Conservation (phyloP, 352 stramenopile genomes). For the Plasmopara halstedii region DNA sequence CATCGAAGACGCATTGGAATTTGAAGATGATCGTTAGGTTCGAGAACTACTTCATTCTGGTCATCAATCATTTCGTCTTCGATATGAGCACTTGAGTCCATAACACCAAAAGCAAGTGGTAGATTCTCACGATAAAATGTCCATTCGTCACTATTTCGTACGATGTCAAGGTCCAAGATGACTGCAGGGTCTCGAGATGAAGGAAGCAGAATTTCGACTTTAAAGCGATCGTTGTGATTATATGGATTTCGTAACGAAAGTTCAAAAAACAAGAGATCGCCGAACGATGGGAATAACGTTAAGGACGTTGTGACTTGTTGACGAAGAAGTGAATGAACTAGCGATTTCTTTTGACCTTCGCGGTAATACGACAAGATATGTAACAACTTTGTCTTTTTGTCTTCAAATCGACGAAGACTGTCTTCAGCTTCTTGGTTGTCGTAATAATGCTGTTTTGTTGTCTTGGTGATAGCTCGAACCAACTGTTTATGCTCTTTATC, state of each 20-base stretch:
- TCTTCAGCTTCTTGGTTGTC: constrained; percentile 18
- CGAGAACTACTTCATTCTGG: constrained; percentile 80
- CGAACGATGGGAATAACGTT: constrained; percentile 74
- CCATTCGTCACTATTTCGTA: constrained; percentile 82
- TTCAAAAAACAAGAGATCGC: constrained; percentile 83
- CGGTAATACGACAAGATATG: constrained; percentile 89
- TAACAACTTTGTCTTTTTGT: constrained; percentile 81
- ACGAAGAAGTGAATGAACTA: constrained; percentile 86
- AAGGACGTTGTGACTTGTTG: constrained; percentile 85
- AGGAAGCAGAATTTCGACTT: constrained; percentile 66
- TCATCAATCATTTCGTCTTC: constrained; percentile 92
- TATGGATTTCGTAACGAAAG: constrained; percentile 88
- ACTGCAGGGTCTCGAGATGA: constrained; percentile 20
- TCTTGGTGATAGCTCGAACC: constrained; percentile 39
- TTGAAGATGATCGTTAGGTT: constrained; percentile 70
- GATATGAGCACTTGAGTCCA: constrained; percentile 26
- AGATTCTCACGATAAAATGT: constrained; percentile 63
- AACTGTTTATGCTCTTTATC: constrained; percentile 50
- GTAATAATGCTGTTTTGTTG: constrained; percentile 16
- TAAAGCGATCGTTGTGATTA: constrained; percentile 86
- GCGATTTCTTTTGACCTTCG: constrained; percentile 90
- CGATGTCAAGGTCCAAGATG: constrained; percentile 59
- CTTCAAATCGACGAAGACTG: constrained; percentile 40
- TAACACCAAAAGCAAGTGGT: constrained; percentile 37
- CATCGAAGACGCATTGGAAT: constrained; percentile 87